Conservation (phyloP, 805 yeast species). For the Lachancea thermotolerans region DNA sequence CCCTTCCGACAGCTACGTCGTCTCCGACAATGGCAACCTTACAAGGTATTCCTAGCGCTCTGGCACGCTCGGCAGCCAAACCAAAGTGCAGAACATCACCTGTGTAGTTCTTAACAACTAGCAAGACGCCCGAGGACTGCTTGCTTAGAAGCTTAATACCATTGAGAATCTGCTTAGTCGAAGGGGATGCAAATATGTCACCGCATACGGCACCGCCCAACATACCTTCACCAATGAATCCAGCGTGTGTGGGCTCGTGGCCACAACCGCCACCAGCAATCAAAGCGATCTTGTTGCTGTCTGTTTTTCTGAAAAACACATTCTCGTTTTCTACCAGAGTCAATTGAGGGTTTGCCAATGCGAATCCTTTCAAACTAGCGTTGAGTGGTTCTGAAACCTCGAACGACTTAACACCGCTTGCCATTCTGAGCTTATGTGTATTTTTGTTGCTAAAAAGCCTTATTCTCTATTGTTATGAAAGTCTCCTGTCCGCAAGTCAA, state of each 20-base stretch:
- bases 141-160: slow-evolving; percentile 41
- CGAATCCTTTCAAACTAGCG: slow-evolving; percentile 35
- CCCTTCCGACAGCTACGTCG: slow-evolving; percentile 90
- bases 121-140: slow-evolving; percentile 50
- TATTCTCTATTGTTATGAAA: too few relatives aligned
- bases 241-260: slow-evolving; percentile 92
- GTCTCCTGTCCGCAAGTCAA: too few relatives aligned
- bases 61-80: slow-evolving; percentile 81
- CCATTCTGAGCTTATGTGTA: not conserved
- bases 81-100: slow-evolving; percentile 95
- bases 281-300: slow-evolving; percentile 52
- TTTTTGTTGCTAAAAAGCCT: not conserved
- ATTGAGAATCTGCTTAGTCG: slow-evolving; percentile 79
- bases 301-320: slow-evolving; percentile 31
- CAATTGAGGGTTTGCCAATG: slow-evolving; percentile 33
- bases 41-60: slow-evolving; percentile 63
- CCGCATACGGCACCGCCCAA: slow-evolving; percentile 88
- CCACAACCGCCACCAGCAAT: slow-evolving; percentile 95
- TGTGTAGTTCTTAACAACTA: slow-evolving; percentile 86
- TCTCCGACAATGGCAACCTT: slow-evolving; percentile 78
- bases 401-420: slow-evolving; percentile 31
- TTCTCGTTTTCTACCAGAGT: slow-evolving; percentile 34
- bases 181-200: slow-evolving; percentile 87
- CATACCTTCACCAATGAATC: slow-evolving; percentile 79
- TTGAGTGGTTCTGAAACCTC: slow-evolving; percentile 35